Conservation (phyloP, 2,329 filamentous ascomycete genomes). For the Neofusicoccum parvum region DNA sequence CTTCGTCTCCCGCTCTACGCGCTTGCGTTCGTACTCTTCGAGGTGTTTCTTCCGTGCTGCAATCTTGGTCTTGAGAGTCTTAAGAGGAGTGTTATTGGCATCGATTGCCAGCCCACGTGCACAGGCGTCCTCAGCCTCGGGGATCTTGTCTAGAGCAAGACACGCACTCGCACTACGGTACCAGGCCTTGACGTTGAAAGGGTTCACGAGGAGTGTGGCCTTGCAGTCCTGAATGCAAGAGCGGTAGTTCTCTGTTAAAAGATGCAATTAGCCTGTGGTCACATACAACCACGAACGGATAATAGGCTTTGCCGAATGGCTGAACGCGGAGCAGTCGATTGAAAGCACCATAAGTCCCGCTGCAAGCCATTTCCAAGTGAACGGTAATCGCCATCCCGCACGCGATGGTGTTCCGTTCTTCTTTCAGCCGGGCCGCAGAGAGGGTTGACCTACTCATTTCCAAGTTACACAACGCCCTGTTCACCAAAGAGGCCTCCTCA, state of each 20-base stretch:
- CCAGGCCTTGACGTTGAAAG: conserved; percentile 82
- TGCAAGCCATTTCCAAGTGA: background rate
- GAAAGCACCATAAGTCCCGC: background rate
- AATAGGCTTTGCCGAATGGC: background rate
- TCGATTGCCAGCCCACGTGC: conserved; percentile 74
- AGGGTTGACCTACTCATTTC: conserved; percentile 64
- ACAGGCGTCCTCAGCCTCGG: conserved; percentile 80
- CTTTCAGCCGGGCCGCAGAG: background rate
- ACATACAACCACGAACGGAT: background rate
- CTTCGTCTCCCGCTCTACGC: conserved; percentile 58
- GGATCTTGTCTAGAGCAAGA: conserved; percentile 74
- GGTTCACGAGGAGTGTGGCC: conserved; percentile 75
- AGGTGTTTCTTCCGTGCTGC: conserved; percentile 58
- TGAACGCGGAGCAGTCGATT: background rate
- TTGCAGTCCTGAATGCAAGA: conserved; percentile 84
- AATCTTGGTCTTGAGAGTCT: conserved; percentile 65
- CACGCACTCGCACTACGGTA: conserved; percentile 83
- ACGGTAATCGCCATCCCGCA: background rate
- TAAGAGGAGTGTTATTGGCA: conserved; percentile 66
- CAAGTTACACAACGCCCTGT: conserved; percentile 87
- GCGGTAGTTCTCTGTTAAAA: conserved; percentile 72
- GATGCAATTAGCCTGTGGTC: background rate
- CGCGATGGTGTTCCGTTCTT: background rate
- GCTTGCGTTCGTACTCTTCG: conserved; percentile 58
- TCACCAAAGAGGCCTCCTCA: conserved; percentile 78